Evolutionary conservation across 148 eudicot species (phyloP), one percentile per base, ranked within the genome.

Genomic region (Limonium bicolor): DNA sequence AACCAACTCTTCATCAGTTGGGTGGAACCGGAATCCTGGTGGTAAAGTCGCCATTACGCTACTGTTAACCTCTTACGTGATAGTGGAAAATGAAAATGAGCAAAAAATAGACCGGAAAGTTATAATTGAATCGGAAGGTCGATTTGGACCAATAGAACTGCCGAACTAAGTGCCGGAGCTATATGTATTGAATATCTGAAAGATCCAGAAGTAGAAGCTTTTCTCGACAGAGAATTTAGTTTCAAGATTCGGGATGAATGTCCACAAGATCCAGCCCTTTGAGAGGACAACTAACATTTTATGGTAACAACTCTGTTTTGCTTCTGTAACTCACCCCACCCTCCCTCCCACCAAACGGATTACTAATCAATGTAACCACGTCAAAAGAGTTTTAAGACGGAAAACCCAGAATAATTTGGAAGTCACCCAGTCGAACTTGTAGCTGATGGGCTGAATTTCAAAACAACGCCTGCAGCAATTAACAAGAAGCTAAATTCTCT

Each of bases 1-100:
- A 30, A 82, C 73, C 41, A 82, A 63, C 36, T 82, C 93, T 37
- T 74, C 74, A 44, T 82, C 93, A 6, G 93, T 82, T 1, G 93
- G 93, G 55, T 77, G 93, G 62, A 82, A 82, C 17, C 93, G 78
- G 46, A 82, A 82, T 20, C 94, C 94, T 5, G 94, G 94, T 47
- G 94, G 94, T 73, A 82, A 64, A 46, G 80, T 50, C 28, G 70
- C 62, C 46, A 74, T 64, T 29, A 53, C 78, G 79, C 78, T 82
- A 46, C 43, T 35, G 38, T 34, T 39, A 46, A 51, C 29, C 51
- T 38, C 11, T 55, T 52, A 58, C 2, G 24, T 39, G 38, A 4
- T 19, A n/a, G 47, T n/a, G n/a, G n/a, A n/a, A n/a, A n/a, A n/a
- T n/a, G n/a, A n/a, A n/a, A n/a, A n/a, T n/a, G n/a, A n/a, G n/a